Conservation (phyloP, 345 rosid species). For the Gossypium mustelinum region DNA sequence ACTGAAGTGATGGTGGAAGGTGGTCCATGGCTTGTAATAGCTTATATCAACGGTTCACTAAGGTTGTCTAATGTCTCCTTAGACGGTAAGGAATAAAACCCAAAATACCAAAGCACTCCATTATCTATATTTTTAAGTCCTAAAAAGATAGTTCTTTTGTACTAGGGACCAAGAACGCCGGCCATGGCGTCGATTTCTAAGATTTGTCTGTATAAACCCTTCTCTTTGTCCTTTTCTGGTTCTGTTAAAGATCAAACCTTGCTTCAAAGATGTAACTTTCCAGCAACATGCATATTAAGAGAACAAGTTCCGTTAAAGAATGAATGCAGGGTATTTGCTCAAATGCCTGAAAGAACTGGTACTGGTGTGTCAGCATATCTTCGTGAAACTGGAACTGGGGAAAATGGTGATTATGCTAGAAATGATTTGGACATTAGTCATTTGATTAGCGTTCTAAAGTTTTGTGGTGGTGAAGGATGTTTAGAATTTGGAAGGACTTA, state of each 20-base stretch:
- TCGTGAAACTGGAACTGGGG: conserved; percentile 2
- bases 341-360: conserved; percentile 16
- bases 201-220: conserved; percentile 5
- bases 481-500: conserved; percentile 22
- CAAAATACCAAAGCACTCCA: not conserved
- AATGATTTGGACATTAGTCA: conserved; percentile 1
- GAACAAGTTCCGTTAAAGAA: not conserved
- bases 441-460: conserved; percentile 15
- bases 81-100: not conserved
- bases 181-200: conserved; percentile 14
- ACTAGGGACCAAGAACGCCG: not conserved
- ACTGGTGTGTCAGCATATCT: not conserved
- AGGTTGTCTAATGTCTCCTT: not conserved
- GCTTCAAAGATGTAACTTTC: conserved; percentile 6
- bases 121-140: not conserved
- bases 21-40: not conserved
- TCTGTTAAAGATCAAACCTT: not conserved
- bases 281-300: not conserved
- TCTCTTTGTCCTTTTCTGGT: not conserved
- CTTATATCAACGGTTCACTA: not conserved
- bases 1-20: not conserved
- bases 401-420: not conserved
- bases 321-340: conserved; percentile 17
- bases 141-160: not conserved
- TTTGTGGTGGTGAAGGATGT: conserved; percentile 15